Conservation (phyloP, 202 grass and related monocot species). For the Carex arenaria region DNA sequence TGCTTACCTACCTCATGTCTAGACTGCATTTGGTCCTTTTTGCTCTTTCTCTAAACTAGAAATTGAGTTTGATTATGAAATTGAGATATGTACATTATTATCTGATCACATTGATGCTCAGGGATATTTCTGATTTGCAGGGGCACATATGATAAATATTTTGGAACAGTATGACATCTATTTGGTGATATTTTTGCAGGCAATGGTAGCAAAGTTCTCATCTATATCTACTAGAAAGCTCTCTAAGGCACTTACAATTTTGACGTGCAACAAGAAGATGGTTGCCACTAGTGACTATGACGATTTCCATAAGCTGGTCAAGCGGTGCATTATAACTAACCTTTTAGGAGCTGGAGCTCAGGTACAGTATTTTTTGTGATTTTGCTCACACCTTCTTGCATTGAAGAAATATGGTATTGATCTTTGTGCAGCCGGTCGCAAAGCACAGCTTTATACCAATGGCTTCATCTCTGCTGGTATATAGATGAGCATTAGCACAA, state of each 20-base stretch:
- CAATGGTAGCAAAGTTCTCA: slow-evolving; percentile 73
- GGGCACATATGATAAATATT: neutral
- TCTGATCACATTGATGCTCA: neutral
- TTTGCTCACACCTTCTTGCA: neutral
- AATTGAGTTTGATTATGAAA: neutral
- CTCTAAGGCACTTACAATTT: slow-evolving; percentile 54
- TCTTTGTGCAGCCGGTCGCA: neutral
- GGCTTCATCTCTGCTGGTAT: neutral
- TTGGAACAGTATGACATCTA: neutral
- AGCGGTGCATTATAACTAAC: slow-evolving; percentile 65
- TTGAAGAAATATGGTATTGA: neutral
- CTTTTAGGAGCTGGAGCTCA: slow-evolving; percentile 61
- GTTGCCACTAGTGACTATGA: slow-evolving; percentile 83
- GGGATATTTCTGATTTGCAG: neutral
- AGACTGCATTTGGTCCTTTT: neutral
- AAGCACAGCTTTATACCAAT: neutral
- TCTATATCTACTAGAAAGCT: slow-evolving; percentile 84
- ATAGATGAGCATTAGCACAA: neutral
- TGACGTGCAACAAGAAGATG: slow-evolving; percentile 70
- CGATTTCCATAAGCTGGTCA: slow-evolving; percentile 86
- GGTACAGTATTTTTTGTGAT: slow-evolving; percentile 24
- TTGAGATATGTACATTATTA: neutral
- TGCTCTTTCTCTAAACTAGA: neutral
- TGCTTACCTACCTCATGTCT: neutral
- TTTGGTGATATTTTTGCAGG: slow-evolving; percentile 31